These are phyloP conservation scores for Chlorella sp. DNA, from an alignment of 139 green algal genomes.

Conservation along the genomic window DNA sequence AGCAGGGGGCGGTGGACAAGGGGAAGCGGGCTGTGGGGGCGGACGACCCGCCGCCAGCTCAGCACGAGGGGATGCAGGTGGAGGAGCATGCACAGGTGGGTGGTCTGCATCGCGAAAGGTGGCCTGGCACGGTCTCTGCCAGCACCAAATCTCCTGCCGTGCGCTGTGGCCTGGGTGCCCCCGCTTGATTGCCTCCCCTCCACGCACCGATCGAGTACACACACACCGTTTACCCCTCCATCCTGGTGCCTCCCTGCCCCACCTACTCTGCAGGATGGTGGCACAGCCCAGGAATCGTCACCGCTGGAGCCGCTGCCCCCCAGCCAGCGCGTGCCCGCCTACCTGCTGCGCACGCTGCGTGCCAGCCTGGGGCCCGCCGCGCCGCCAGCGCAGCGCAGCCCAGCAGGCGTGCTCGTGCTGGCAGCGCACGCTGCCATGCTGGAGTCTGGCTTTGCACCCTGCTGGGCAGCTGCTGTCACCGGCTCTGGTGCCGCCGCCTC, in stretches of 20 bases:
- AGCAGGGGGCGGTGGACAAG: background rate
- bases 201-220: too few relatives aligned
- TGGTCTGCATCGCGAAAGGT: too few relatives aligned
- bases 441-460: conserved; percentile 42
- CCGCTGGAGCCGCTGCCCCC: background rate
- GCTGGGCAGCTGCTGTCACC: background rate
- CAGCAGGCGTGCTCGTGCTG: conserved; percentile 42
- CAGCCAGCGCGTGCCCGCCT: conserved; percentile 12
- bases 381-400: background rate
- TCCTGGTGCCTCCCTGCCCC: background rate
- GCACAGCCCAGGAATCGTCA: background rate
- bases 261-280: background rate
- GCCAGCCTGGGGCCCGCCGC: background rate
- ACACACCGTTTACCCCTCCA: background rate
- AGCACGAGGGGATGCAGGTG: background rate
- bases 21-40: background rate
- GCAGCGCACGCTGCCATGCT: conserved; percentile 55
- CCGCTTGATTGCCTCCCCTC: background rate
- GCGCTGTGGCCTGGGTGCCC: too few relatives aligned
- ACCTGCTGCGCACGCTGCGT: conserved; percentile 37
- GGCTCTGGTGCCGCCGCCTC: background rate
- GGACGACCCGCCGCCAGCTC: background rate
- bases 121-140: too few relatives aligned
- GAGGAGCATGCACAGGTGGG: background rate
- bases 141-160: too few relatives aligned